Base-by-base conservation (phyloP, 2,329 filamentous ascomycete genomes). In the Trichoderma koningiopsis region DNA sequence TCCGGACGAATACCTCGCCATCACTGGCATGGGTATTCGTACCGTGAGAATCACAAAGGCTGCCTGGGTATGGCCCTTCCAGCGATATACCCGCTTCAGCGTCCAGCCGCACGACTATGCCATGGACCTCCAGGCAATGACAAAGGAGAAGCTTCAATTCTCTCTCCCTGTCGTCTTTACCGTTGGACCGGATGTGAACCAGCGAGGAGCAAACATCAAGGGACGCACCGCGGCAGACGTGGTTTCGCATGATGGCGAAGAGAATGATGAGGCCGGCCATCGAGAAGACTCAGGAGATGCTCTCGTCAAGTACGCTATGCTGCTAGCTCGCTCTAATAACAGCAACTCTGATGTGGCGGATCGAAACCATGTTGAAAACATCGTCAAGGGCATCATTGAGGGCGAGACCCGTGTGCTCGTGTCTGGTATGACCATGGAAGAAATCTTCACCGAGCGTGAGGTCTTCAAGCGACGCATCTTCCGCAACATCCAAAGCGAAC, bases 341-440 rank as follows among this genome's bases (percentile, higher is more conserved):
- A 73, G 78, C 35, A 49, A 64, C 14, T n/a, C 24, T 13, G 78
- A 81, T 16, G 81, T 79, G 43, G 80, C 81, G 19, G 74, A 77
- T 63, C 75, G 81, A 79, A 72, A 86, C 66, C 92, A 95, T 80
- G 89, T 96, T 19, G 91, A 92, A 76, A 92, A 92, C 73, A 96
- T 96, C 71, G 91, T 96, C 79, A 95, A 93, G 79, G 93, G 92
- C 70, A 94, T 96, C 78, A 96, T 96, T 74, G 92, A 96, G 79
- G 93, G 93, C 71, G 93, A 96, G 79, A 94, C 92, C 0, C 87
- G 93, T 70, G 91, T 93, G 6, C 88, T 96, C 65, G 92, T 96
- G 53, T 92, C 90, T 0, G 90, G 88, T 74, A 95, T 96, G 92
- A 94, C 92, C n/a, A 95, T 96, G 91, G 92, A 95, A 77, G 92